These are phyloP conservation scores for Fraxinus excelsior DNA, from an alignment of 257 asterid genomes.

Conservation along the genomic window DNA sequence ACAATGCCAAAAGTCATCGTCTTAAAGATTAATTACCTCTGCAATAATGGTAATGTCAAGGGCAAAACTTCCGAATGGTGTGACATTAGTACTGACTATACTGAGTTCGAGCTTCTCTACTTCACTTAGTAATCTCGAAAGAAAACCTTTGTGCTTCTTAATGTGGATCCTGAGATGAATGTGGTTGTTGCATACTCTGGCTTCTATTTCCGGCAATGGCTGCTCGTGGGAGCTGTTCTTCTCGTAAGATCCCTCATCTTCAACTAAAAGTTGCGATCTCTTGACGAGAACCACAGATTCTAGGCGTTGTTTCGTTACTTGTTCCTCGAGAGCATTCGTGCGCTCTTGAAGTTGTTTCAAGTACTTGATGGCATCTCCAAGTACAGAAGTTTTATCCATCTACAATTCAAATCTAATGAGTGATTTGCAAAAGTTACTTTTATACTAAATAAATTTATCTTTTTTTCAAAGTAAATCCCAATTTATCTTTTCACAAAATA, in stretches of 20 bases:
- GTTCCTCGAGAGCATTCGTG: slow-evolving; percentile 31
- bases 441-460: too few species aligned
- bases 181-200: slow-evolving; percentile 13
- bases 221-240: slow-evolving; percentile 9
- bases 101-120: slow-evolving; percentile 26
- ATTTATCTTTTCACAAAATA: too few species aligned
- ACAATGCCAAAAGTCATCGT: too few species aligned
- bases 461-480: background rate
- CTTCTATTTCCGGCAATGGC: slow-evolving; percentile 33
- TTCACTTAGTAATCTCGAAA: slow-evolving; percentile 15
- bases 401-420: background rate
- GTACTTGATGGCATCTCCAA: slow-evolving; percentile 38
- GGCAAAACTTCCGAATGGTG: slow-evolving; percentile 26
- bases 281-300: slow-evolving; percentile 27
- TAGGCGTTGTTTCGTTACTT: slow-evolving; percentile 21
- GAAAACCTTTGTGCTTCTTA: slow-evolving; percentile 5
- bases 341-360: slow-evolving; percentile 39
- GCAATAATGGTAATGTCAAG: slow-evolving; percentile 27
- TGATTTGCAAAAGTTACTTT: too few species aligned
- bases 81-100: slow-evolving; percentile 18
- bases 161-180: slow-evolving; percentile 30
- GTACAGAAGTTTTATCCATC: slow-evolving; percentile 45
- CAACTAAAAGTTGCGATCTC: slow-evolving; percentile 23
- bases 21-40: slow-evolving; percentile 20
- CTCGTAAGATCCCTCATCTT: slow-evolving; percentile 25